Evolutionary conservation across 495 filamentous ascomycete genomes (phyloP), one percentile per base, ranked within the genome.

Genomic region (Penicillium diatomitis): DNA sequence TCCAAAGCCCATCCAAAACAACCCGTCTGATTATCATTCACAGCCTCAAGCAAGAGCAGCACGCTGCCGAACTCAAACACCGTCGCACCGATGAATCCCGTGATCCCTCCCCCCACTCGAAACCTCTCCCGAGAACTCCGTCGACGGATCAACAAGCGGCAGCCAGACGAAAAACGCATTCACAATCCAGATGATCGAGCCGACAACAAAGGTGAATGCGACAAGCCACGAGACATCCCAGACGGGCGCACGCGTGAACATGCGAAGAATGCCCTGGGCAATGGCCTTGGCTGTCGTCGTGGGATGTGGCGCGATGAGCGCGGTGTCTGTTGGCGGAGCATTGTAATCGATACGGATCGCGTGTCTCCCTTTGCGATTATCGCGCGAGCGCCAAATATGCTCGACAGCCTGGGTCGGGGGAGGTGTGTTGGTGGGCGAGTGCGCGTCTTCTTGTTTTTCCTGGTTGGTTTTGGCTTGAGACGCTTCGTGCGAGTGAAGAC

Each of bases 1-100:
- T 82, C 75, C 12, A 85, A 36, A 0, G 85, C 84, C 83, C 82
- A 87, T 10, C 84, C 84, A 63, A 87, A 87, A 59, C 84, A 88
- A 8, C 78, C 80, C 0, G 75, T 66, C 11, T 76, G 64, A 47
- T 82, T 81, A 48, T 81, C 81, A 61, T 87, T 86, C 4, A 87
- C 68, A 7, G 83, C 84, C 57, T 89, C 85, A 4, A 85, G 60
- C 55, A 87, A 70, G 9, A 87, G 63, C 27, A 88, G 57, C 0
- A 87, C 61, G 49, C 76, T 80, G 0, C 83, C 84, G 11, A 86
- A 47, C 55, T 84, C 81, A 58, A 88, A 87, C 4, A 87, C 64
- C 0, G 81, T 84, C 1, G 80, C 80, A n/a, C 85, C 84, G 29
- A 87, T 72, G 50, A 86, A 83, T 4, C 78, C 83, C 0, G 78